These are phyloP conservation scores for Clavispora carvajalis DNA, from an alignment of 805 yeast genomes.

Conservation along the genomic window DNA sequence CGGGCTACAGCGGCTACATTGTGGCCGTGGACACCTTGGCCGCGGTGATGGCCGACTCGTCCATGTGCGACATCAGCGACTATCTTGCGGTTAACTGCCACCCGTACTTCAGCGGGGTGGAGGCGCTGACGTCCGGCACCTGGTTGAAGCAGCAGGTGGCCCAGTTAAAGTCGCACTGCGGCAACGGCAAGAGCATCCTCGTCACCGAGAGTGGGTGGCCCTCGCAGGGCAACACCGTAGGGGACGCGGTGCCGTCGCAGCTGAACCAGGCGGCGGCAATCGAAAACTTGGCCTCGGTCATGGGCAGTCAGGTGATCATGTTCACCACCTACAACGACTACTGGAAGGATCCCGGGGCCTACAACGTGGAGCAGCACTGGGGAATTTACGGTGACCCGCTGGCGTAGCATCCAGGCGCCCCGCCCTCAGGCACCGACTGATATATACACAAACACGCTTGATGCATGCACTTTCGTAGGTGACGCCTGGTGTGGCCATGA, in stretches of 20 bases:
- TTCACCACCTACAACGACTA: constrained; percentile 60
- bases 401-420: too few relatives aligned
- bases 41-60: constrained; percentile 49
- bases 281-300: constrained; percentile 40
- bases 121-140: constrained; percentile 48
- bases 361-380: constrained; percentile 60
- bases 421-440: too few relatives aligned
- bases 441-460: too few relatives aligned
- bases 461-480: too few relatives aligned
- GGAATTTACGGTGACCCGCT: constrained; percentile 45
- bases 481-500: too few relatives aligned
- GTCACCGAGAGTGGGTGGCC: constrained; percentile 74
- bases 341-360: constrained; percentile 56
- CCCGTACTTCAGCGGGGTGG: constrained; percentile 54
- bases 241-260: constrained; percentile 50
- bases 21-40: constrained; percentile 63
- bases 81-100: constrained; percentile 64
- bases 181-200: constrained; percentile 43
- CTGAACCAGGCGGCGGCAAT: constrained; percentile 50
- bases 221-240: constrained; percentile 50
- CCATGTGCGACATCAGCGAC: constrained; percentile 52
- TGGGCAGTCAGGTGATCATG: constrained; percentile 47
- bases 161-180: constrained; percentile 42
- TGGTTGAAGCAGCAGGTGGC: constrained; percentile 47
- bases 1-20: constrained; percentile 49